Evolutionary conservation across 1,284 basidiomycete genomes (phyloP), one percentile per base, ranked within the genome.

Genomic region (Trametes pubescens): DNA sequence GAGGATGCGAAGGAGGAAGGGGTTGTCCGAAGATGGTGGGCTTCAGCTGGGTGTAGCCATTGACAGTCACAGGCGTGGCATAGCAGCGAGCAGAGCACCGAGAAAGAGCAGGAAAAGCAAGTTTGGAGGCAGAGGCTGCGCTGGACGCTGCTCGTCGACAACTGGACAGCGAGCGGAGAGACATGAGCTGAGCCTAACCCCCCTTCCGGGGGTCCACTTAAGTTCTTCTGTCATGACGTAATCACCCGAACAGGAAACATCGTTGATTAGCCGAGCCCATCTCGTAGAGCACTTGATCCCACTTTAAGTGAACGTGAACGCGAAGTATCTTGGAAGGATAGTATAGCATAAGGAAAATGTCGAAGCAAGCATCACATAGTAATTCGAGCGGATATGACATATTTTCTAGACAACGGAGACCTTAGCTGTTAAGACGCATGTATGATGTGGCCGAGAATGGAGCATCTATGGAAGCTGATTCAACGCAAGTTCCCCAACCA

Each of bases 11-110:
- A 14, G 69, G 64, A 37, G 65, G 69, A 16, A 76, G 65, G 9
- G 75, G 75, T 53, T 77, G 75, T 0, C 75, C 75, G 57, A 69
- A 76, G 3, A 32, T 38, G 1, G 73, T 72, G 9, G 75, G 74
- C 59, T 77, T 77, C 24, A 74, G 61, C 46, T 69, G 65, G 1
- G 44, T 38, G 48, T 56, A 65, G 21, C 65, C 65, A 32, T 66
- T 69, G 26, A 66, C 67, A 40, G 63, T 58, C 18, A 68, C 57
- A 34, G 67, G 60, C 22, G 64, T 60, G 29, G 65, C 67, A 66
- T 64, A 60, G 51, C 59, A 47, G 29, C 62, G 59, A 52, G 59
- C 24, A 57, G 26, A 21, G 29, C 29, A 32, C 4, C 13, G 29
- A 51, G 32, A 46, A 0, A 22, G 51, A 29, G 11, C 59, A 40